Evolutionary conservation across 495 filamentous ascomycete genomes (phyloP).

Genomic region (Symbiotaphrina buchneri): DNA sequence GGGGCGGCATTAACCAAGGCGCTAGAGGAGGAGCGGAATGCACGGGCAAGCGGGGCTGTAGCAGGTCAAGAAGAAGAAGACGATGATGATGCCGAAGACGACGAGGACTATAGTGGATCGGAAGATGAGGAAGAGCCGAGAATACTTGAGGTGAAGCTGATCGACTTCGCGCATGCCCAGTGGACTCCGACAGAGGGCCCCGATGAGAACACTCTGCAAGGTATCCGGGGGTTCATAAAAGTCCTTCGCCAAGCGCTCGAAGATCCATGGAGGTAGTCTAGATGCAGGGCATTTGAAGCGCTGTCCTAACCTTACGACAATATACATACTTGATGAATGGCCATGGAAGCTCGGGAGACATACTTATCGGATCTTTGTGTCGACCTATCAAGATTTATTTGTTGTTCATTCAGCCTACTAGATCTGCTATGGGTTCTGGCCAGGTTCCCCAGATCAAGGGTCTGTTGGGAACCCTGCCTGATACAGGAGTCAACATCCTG

Average conservation of each 20-base stretch:
- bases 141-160: slow-evolving; percentile 66
- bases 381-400: too few relatives aligned
- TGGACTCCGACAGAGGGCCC: slow-evolving; percentile 74
- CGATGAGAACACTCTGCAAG: slow-evolving; percentile 64
- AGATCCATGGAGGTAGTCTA: neutral
- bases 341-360: too few relatives aligned
- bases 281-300: too few relatives aligned
- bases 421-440: too few relatives aligned
- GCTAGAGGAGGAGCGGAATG: slow-evolving; percentile 33
- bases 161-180: slow-evolving; percentile 87
- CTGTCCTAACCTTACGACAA: too few relatives aligned
- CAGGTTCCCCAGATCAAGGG: slow-evolving; percentile 36
- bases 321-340: too few relatives aligned
- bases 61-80: slow-evolving; percentile 14
- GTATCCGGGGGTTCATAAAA: slow-evolving; percentile 48
- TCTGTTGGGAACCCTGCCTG: slow-evolving; percentile 50
- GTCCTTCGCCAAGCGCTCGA: slow-evolving; percentile 23
- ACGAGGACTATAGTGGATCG: slow-evolving; percentile 42
- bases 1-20: slow-evolving; percentile 39
- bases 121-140: slow-evolving; percentile 42
- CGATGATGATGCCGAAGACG: slow-evolving; percentile 26
- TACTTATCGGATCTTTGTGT: too few relatives aligned
- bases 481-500: slow-evolving; percentile 60
- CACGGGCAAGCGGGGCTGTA: slow-evolving; percentile 2
- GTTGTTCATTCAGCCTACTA: too few relatives aligned